These are phyloP conservation scores for Phytopythium mirpurense DNA, from an alignment of 352 stramenopile genomes.

Conservation along the genomic window DNA sequence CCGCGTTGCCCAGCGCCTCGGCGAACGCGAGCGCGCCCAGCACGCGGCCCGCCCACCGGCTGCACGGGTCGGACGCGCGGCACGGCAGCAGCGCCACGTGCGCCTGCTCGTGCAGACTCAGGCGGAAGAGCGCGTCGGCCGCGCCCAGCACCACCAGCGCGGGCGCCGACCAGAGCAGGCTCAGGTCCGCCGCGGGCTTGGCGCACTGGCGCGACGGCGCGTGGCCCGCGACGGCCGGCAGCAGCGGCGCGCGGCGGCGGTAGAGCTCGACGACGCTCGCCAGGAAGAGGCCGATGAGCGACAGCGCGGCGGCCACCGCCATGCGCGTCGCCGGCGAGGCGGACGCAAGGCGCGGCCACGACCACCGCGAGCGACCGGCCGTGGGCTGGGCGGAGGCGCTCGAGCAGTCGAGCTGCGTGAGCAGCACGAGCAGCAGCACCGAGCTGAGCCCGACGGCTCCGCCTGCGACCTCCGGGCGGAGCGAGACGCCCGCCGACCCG, in stretches of 20 bases:
- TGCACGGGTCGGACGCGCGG: background rate
- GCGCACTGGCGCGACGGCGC: slow-evolving; percentile 10
- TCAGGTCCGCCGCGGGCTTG: slow-evolving; percentile 36
- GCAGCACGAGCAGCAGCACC: slow-evolving; percentile 1
- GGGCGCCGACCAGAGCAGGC: slow-evolving; percentile 47
- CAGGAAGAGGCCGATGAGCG: slow-evolving; percentile 61
- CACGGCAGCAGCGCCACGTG: slow-evolving; percentile 24
- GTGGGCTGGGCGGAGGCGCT: background rate
- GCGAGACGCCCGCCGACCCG: slow-evolving; percentile 13
- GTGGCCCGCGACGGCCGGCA: background rate
- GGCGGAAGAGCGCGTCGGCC: slow-evolving; percentile 57
- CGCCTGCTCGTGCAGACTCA: slow-evolving; percentile 53
- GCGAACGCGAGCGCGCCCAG: slow-evolving; percentile 43
- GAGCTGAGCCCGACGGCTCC: slow-evolving; percentile 5
- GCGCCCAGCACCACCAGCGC: slow-evolving; percentile 47
- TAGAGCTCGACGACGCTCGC: slow-evolving; percentile 78
- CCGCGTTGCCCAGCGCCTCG: slow-evolving; percentile 46
- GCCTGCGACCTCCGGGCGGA: slow-evolving; percentile 8
- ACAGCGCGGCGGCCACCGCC: slow-evolving; percentile 46
- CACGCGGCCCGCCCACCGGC: slow-evolving; percentile 36
- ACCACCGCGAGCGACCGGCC: background rate
- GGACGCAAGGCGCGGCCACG: slow-evolving; percentile 7
- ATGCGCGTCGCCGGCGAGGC: slow-evolving; percentile 26
- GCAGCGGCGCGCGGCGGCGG: slow-evolving; percentile 22
- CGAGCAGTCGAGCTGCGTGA: slow-evolving; percentile 1